These are phyloP conservation scores for Digitaria exilis DNA, from an alignment of 202 grass and related monocot species.

Conservation along the genomic window DNA sequence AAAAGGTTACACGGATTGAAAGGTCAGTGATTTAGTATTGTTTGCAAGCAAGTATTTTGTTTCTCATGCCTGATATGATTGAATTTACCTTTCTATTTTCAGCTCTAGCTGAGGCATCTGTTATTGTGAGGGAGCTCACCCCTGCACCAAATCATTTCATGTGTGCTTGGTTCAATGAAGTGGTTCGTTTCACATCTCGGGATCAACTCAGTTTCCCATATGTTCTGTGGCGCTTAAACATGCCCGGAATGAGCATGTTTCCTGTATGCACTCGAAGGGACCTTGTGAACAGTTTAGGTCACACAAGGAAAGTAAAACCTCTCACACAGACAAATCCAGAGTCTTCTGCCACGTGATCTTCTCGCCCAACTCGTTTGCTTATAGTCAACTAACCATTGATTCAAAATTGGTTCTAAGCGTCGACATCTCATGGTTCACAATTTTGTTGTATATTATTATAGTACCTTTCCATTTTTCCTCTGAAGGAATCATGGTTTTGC, in stretches of 20 bases:
- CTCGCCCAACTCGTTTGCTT: background rate
- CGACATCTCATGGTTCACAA: conserved; percentile 33
- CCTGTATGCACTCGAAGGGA: conserved; percentile 86
- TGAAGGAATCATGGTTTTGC: conserved; percentile 1
- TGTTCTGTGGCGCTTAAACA: conserved; percentile 73
- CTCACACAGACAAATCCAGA: conserved; percentile 47
- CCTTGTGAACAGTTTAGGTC: conserved; percentile 90
- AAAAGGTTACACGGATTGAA: conserved; percentile 79
- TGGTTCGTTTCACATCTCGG: conserved; percentile 86
- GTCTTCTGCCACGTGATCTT: conserved; percentile 26
- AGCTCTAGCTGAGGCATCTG: conserved; percentile 86
- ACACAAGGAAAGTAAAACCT: conserved; percentile 85
- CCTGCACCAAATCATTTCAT: conserved; percentile 78
- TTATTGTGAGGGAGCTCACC: conserved; percentile 87
- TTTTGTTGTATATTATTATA: conserved; percentile 70
- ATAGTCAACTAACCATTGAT: conserved; percentile 50
- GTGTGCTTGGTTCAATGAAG: conserved; percentile 98
- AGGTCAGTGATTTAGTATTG: conserved; percentile 48
- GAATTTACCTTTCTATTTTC: conserved; percentile 45
- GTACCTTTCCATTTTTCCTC: conserved; percentile 32
- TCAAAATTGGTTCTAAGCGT: conserved; percentile 2
- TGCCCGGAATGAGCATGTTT: conserved; percentile 75
- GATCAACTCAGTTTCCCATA: conserved; percentile 98
- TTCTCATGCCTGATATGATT: background rate
- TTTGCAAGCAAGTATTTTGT: background rate